Evolutionary conservation across 2,329 filamentous ascomycete species (phyloP).

Genomic region (Arthrobotrys sphaeroides): DNA sequence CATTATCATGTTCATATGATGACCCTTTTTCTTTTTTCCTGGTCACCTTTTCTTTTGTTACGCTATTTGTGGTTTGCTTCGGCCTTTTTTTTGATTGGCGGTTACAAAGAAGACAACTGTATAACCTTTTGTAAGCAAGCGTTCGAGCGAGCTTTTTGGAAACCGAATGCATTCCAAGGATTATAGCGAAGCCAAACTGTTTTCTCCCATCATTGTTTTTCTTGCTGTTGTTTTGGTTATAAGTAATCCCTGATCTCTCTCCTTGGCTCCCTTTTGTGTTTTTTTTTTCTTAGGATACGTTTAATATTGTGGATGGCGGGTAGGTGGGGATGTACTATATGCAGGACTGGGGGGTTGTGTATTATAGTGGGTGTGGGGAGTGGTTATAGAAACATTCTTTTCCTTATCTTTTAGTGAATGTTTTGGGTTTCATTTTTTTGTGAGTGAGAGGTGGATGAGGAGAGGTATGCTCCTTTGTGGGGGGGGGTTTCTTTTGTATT

Average conservation of each 20-base stretch:
- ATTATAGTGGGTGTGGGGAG: not conserved
- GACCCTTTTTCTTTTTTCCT: not conserved
- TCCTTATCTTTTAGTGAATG: too few relatives aligned
- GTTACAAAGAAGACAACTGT: too few relatives aligned
- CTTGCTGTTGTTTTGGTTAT: not conserved
- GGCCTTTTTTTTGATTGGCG: too few relatives aligned
- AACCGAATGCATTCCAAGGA: not conserved
- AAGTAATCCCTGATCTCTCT: too few relatives aligned
- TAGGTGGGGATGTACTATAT: conserved; percentile 19
- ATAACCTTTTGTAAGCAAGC: not conserved
- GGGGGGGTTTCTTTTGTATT: too few relatives aligned
- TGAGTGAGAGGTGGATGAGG: too few relatives aligned
- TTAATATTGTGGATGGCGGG: not conserved
- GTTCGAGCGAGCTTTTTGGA: not conserved
- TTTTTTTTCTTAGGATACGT: not conserved
- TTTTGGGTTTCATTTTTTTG: too few relatives aligned
- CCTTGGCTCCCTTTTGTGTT: not conserved
- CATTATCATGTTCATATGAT: conserved; percentile 3
- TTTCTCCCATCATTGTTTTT: not conserved
- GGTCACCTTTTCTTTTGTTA: too few relatives aligned
- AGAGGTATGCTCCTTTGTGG: too few relatives aligned
- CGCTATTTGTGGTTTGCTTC: too few relatives aligned
- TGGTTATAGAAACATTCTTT: conserved; percentile 16
- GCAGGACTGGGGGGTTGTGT: not conserved
- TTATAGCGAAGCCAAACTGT: conserved; percentile 5